Conservation (phyloP, 306 rosid genomes). For the Prinsepia uniflora region DNA sequence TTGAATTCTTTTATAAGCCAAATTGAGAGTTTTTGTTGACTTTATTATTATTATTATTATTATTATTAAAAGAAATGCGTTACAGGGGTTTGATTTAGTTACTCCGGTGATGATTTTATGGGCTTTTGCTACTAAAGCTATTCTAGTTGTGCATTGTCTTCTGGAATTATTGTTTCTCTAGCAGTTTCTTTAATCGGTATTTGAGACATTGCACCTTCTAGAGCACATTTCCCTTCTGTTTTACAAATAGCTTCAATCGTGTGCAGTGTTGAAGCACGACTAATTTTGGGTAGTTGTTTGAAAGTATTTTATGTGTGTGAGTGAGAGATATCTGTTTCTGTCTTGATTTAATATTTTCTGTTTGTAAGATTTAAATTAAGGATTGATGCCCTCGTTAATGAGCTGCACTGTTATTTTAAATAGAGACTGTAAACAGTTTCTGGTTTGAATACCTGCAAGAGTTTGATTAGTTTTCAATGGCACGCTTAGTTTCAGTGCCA, state of each 20-base stretch:
- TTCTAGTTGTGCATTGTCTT: too few relatives aligned
- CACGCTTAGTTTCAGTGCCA: neutral
- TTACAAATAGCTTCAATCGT: neutral
- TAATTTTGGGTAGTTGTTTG: neutral
- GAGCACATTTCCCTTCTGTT: neutral
- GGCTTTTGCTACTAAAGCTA: too few relatives aligned
- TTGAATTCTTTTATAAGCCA: neutral
- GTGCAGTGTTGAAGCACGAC: neutral
- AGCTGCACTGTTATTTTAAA: too few relatives aligned
- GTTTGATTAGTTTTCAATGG: neutral
- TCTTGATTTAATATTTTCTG: neutral
- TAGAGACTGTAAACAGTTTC: neutral
- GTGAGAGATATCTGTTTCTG: neutral
- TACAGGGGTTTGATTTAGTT: neutral
- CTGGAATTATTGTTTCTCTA: too few relatives aligned
- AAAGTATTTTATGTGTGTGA: neutral
- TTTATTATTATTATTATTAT: too few relatives aligned
- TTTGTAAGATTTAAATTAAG: neutral
- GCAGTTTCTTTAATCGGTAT: neutral
- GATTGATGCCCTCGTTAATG: neutral
- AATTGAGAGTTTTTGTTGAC: neutral
- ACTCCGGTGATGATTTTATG: neutral
- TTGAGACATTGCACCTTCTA: neutral
- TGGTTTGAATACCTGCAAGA: conserved; percentile 1
- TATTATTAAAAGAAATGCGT: neutral